Evolutionary conservation across 2,329 filamentous ascomycete species (phyloP).

Genomic region (Cercospora zeae-maydis): DNA sequence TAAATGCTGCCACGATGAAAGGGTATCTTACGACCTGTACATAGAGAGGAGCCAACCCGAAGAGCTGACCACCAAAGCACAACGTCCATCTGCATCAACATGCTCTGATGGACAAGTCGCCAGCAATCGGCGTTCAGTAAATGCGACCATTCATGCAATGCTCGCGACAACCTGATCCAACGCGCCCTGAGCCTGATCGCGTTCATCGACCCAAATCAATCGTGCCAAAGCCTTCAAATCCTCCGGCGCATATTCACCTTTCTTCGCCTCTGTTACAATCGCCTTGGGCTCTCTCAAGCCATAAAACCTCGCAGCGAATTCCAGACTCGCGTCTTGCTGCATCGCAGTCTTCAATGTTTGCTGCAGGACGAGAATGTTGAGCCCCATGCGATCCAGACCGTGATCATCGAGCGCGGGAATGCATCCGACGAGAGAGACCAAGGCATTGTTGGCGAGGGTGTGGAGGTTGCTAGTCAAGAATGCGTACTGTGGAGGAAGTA

Average conservation of each 20-base stretch:
- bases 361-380: slow-evolving; percentile 92
- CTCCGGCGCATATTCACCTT: slow-evolving; percentile 36
- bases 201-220: slow-evolving; percentile 32
- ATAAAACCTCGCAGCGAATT: slow-evolving; percentile 64
- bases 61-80: too few relatives aligned
- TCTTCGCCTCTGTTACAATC: slow-evolving; percentile 36
- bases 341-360: slow-evolving; percentile 90
- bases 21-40: too few relatives aligned
- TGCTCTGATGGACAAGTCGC: too few relatives aligned
- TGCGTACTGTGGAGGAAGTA: slow-evolving; percentile 63
- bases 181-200: slow-evolving; percentile 21
- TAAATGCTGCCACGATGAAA: too few relatives aligned
- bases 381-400: slow-evolving; percentile 81
- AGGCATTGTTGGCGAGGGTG: slow-evolving; percentile 71
- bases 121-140: too few relatives aligned
- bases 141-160: slow-evolving; percentile 14
- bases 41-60: too few relatives aligned
- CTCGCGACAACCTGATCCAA: slow-evolving; percentile 26
- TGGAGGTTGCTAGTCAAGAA: slow-evolving; percentile 77
- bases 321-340: slow-evolving; percentile 65
- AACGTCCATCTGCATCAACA: too few relatives aligned
- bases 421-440: slow-evolving; percentile 65
- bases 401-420: slow-evolving; percentile 79
- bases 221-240: slow-evolving; percentile 43
- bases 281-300: slow-evolving; percentile 56